A percentile compares a stretch with the other conserved stretches of the same genome.
Conservation (phyloP, 1,284 basidiomycete genomes). For the Leccinum subfulvum region DNA sequence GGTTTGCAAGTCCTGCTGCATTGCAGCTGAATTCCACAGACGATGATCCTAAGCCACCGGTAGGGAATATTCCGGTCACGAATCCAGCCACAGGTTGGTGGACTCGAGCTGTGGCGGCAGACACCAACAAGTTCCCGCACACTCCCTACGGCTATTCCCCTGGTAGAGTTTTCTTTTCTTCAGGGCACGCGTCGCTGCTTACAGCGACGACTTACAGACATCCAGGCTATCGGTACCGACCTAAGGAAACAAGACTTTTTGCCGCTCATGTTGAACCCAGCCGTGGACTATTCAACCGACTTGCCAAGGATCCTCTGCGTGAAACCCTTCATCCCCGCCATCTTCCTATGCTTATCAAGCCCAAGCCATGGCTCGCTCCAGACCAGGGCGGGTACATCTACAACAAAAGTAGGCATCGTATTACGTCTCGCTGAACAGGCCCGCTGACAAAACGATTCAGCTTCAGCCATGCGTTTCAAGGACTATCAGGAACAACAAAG, state of each 20-base stretch:
- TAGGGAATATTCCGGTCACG: conserved; percentile 9
- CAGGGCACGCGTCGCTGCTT: neutral
- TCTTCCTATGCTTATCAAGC: no score
- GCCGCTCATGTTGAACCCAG: conserved; percentile 5
- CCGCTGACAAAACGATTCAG: no score
- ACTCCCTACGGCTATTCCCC: conserved; percentile 1
- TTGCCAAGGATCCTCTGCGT: no score
- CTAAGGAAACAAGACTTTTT: neutral
- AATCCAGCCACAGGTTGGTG: conserved; percentile 18
- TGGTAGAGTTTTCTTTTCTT: conserved; percentile 2
- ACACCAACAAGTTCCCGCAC: conserved; percentile 15
- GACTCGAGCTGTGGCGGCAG: conserved; percentile 2
- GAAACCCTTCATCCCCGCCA: no score
- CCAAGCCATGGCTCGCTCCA: no score
- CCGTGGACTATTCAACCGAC: conserved; percentile 2
- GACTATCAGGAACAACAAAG: no score
- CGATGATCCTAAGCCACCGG: neutral
- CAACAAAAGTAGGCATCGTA: no score
- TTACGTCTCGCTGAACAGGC: no score
- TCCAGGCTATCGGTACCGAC: conserved; percentile 12
- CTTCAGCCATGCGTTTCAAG: no score
- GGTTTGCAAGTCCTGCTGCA: conserved; percentile 11
- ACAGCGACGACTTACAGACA: conserved; percentile 3
- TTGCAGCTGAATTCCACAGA: neutral
- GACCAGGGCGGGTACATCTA: no score